A percentile compares a stretch with the other conserved stretches of the same genome.
These are phyloP conservation scores for Lichtheimia ramosa DNA, from an alignment of 371 early-diverging fungal genomes.

Conservation along the genomic window DNA sequence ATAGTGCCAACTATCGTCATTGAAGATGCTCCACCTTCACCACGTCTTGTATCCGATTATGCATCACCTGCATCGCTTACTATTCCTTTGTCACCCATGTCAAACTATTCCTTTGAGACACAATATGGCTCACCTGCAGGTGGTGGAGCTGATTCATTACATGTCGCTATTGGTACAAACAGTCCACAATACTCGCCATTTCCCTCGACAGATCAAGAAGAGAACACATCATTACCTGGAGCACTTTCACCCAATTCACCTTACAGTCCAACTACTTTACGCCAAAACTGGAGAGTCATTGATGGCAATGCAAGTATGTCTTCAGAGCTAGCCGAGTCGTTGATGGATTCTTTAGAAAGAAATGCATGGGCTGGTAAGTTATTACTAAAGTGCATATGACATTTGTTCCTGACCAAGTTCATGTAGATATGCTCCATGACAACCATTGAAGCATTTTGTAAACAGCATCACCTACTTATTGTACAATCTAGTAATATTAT, in stretches of 20 bases:
- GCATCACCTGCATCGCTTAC: constrained; percentile 11
- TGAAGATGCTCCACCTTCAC: constrained; percentile 23
- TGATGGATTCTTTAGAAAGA: constrained; percentile 33
- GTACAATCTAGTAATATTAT: too few species aligned
- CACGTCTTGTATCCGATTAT: constrained; percentile 6
- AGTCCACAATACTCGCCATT: constrained; percentile 23
- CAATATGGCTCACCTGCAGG: constrained; percentile 19
- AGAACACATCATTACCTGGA: constrained; percentile 8
- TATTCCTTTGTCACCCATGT: constrained; percentile 30
- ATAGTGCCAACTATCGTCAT: constrained; percentile 42
- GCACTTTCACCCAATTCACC: constrained; percentile 7
- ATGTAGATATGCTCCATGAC: too few species aligned
- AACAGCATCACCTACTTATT: too few species aligned
- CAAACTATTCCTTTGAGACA: constrained; percentile 27
- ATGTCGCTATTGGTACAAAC: constrained; percentile 20
- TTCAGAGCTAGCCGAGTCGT: constrained; percentile 27
- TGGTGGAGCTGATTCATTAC: constrained; percentile 16
- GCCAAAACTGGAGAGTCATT: constrained; percentile 27
- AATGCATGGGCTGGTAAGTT: constrained; percentile 33
- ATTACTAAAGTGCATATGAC: background rate
- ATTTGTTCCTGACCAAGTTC: too few species aligned
- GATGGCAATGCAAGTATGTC: constrained; percentile 40
- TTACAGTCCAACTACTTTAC: constrained; percentile 14
- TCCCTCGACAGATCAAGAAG: constrained; percentile 18
- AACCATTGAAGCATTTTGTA: too few species aligned